Base-by-base conservation (phyloP, 177 flowering plant genomes). In the Tripterygium wilfordii region DNA sequence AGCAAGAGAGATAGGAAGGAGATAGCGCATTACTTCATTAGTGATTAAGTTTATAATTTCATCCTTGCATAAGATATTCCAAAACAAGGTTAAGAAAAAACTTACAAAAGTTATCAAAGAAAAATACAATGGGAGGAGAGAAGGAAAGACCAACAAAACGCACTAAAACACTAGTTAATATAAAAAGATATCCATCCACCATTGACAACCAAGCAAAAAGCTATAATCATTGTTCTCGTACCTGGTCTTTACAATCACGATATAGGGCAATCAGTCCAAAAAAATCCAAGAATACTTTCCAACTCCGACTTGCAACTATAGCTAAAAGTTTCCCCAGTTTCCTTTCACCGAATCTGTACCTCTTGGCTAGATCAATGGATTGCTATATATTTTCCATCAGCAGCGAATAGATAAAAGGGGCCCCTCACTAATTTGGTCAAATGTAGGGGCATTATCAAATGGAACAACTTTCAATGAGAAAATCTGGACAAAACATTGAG, bases 211-310 rank as follows among this genome's bases (percentile, higher is more conserved):
- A n/a, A n/a, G n/a, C n/a, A n/a, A n/a, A n/a, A n/a, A n/a, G n/a
- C n/a, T n/a, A n/a, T n/a, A n/a, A n/a, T n/a, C n/a, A n/a, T n/a
- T n/a, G n/a, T n/a, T n/a, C 16, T 54, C 25, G 13, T 62, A 92
- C 99, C 91, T 82, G 58, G 91, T 82, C 71, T 84, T 92, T 22
- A 92, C 72, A 57, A 86, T 24, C 8, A 88, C 82, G 57, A 92
- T 48, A 62, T 92, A 83, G 85, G 76, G 61, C 84, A 86, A 57
- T 92, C 98, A 41, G 96, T 86, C 96, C 96, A 92, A 62, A 92
- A 88, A 56, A 88, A 84, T 21, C 98, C 98, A 48, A 88, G 65
- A 53, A 92, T 83, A 54, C 73, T 76, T 65, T 84, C 98, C 35
- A 84, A 72, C 39, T 82, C 96, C 31, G 77, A 44, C 54, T 54